These are phyloP conservation scores for Tulasnella sp. DNA, from an alignment of 768 basidiomycete species.

Conservation along the genomic window DNA sequence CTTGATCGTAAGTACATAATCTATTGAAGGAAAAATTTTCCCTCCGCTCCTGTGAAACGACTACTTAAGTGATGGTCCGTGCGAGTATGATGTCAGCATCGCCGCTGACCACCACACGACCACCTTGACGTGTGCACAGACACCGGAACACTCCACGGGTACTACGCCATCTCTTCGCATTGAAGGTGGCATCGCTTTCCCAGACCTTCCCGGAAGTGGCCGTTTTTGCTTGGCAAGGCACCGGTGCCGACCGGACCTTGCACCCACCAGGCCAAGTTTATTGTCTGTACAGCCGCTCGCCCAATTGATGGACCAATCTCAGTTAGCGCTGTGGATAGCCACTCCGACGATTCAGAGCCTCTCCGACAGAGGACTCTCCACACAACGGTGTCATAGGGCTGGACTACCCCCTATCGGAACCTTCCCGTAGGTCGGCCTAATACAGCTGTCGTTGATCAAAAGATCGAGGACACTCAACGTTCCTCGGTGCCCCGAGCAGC, in stretches of 20 bases:
- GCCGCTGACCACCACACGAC: background rate
- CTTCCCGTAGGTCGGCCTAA: too few species aligned
- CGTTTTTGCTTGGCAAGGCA: background rate
- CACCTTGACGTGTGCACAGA: background rate
- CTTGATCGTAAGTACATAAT: background rate
- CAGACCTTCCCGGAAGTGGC: background rate
- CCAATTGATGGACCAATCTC: background rate
- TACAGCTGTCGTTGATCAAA: too few species aligned
- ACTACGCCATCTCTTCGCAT: too few species aligned
- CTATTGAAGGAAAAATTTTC: background rate
- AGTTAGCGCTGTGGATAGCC: background rate
- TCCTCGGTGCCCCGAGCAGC: too few species aligned
- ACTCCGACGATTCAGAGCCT: background rate
- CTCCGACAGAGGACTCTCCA: background rate
- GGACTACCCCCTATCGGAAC: too few species aligned
- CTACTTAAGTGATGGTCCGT: background rate
- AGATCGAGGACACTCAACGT: too few species aligned
- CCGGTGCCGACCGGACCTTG: background rate
- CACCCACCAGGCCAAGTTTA: background rate
- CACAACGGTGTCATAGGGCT: too few species aligned
- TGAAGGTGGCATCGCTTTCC: background rate
- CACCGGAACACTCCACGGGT: too few species aligned
- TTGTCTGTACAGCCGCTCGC: background rate
- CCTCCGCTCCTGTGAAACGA: background rate
- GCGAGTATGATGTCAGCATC: background rate